Base-by-base conservation (phyloP, 306 rosid genomes). In the Cicer yamashitae region DNA sequence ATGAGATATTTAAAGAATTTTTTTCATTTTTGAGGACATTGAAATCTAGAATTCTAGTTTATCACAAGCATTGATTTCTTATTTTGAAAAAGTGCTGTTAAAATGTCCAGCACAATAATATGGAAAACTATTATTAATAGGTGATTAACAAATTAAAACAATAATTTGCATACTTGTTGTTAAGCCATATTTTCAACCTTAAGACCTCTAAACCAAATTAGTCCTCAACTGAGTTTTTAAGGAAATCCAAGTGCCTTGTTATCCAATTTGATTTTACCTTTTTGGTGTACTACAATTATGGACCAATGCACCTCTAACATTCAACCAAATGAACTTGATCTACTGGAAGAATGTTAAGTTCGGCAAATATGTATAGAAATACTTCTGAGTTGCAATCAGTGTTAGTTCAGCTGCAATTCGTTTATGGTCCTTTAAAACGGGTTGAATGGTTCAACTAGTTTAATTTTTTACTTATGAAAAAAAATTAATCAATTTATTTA, bases 41-140 rank as follows among this genome's bases (percentile, higher is more conserved):
- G 67, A 61, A 5, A 14, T 61, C 37, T 37, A 2, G 47, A 64
- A 43, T 64, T 64, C 34, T 14, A 39, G 67, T 12, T 38, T 34
- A 60, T 13, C 20, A 52, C 14, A n/a, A 6, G 64, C 12, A 60
- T 60, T 22, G 37, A 34, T 30, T 30, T 60, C 18, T n/a, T 60
- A n/a, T 63, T 64, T 15, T 15, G 8, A 10, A 15, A 63, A 63
- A 53, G 58, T 84, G 90, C 39, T 79, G 78, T 82, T 83, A 60
- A 88, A 88, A 87, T 85, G 91, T 79, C 86, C 71, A 40, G 76
- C 9, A 83, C 82, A 82, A 80, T 83, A 87, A 87, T 85, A 83
- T 84, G 87, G 83, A 85, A 93, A 87, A 83, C 71, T 74, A 82
- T 84, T 81, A 85, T 74, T 44, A 50, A 39, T 56, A 62, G 79